A percentile compares a stretch with the other conserved stretches of the same genome.
phyloP scores from a whole-genome alignment of 1,139 yeast species.

The Debaryomyces nepalensis region DNA sequence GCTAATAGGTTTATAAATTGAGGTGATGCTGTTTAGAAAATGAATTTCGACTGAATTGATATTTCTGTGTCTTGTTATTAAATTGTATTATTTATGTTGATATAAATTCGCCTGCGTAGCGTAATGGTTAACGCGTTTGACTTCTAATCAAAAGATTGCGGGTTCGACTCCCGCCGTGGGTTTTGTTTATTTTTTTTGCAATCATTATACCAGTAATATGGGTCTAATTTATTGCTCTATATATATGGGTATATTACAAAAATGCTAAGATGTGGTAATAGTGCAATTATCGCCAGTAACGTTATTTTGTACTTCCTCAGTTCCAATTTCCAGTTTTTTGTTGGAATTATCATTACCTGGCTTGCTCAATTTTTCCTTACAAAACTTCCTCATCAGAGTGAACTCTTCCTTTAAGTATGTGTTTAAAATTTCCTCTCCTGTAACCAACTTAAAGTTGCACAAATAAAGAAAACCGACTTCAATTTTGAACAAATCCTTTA shows the following conservation, averaged over 20 bases:
- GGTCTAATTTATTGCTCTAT: conserved; percentile 23
- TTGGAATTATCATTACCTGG: neutral
- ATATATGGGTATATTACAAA: neutral
- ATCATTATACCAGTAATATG: conserved; percentile 14
- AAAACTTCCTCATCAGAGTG: conserved; percentile 30
- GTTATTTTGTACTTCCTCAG: neutral
- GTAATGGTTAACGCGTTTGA: conserved; percentile 55
- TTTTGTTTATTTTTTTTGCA: conserved; percentile 19
- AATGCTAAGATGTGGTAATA: no score
- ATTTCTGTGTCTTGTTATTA: neutral
- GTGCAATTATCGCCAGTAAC: neutral
- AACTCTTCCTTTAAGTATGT: conserved; percentile 36
- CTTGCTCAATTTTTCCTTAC: conserved; percentile 18
- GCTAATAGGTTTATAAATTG: no score
- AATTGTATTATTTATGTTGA: neutral
- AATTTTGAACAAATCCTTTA: conserved; percentile 41
- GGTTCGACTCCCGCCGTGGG: conserved; percentile 57
- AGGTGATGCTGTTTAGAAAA: no score
- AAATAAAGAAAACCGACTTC: conserved; percentile 50
- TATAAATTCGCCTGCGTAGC: conserved; percentile 44
- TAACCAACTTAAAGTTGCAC: conserved; percentile 44
- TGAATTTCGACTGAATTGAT: neutral
- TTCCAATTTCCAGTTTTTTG: neutral
- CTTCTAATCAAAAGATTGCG: conserved; percentile 54
- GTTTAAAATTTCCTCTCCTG: conserved; percentile 40